Percentiles rank a stretch among this genome's conserved stretches.
phyloP scores from a whole-genome alignment of 192 early-diverging fungal species.

The Cetraspora pellucida region DNA sequence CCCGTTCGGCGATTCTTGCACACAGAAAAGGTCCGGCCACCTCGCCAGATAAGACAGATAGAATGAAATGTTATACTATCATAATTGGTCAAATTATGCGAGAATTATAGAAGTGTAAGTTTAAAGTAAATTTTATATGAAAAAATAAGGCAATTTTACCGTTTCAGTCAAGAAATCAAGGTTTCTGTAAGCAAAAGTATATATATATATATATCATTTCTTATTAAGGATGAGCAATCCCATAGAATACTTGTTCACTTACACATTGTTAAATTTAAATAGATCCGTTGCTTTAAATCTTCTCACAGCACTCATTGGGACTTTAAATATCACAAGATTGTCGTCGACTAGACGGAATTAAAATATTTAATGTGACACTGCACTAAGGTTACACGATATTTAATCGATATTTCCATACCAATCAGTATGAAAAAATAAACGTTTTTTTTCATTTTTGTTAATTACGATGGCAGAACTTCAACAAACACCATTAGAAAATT shows the following conservation, averaged over 20 bases:
- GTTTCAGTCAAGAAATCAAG: conserved; percentile 94
- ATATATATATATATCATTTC: conserved; percentile 3
- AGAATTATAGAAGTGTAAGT: neutral
- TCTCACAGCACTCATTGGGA: conserved; percentile 44
- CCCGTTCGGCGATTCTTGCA: conserved; percentile 73
- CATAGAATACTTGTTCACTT: no score
- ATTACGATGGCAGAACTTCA: neutral
- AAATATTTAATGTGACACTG: no score
- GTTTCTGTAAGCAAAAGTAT: conserved; percentile 59
- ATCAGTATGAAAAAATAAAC: neutral
- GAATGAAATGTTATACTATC: conserved; percentile 91
- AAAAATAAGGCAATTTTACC: conserved; percentile 45
- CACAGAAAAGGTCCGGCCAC: conserved; percentile 93
- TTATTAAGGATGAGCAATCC: no score
- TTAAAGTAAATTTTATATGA: neutral
- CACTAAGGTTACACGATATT: no score
- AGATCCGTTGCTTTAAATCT: conserved; percentile 86
- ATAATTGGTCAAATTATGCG: neutral
- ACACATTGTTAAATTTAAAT: conserved; percentile 93
- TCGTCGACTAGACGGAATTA: no score
- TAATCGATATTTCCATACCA: no score
- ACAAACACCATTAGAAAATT: neutral
- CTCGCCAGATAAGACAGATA: conserved; percentile 90
- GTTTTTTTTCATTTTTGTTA: neutral
- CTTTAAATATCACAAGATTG: no score